phyloP scores from a whole-genome alignment of 164 flowering plant genomes.

The Kalanchoe fedtschenkoi region DNA sequence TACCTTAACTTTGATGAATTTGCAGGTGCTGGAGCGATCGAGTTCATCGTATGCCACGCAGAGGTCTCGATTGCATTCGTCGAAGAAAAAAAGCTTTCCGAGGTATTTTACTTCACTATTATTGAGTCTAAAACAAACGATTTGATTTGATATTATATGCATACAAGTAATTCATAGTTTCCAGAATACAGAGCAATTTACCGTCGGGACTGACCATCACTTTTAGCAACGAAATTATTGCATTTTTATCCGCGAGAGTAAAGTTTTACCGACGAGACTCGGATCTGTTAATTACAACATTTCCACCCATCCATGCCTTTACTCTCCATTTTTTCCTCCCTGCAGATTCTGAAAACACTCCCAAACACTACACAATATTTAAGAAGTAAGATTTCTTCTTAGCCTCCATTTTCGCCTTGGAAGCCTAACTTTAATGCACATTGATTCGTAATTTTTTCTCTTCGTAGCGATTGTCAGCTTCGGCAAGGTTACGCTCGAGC shows the following conservation, averaged over 20 bases:
- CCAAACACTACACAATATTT: slow-evolving; percentile 47
- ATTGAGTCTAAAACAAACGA: not conserved
- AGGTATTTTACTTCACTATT: not conserved
- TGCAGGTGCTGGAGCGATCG: slow-evolving; percentile 5
- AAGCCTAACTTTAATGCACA: not conserved
- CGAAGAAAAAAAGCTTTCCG: slow-evolving; percentile 7
- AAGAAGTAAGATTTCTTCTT: slow-evolving; percentile 48
- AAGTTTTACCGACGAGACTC: not conserved
- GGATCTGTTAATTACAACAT: not conserved
- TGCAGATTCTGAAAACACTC: slow-evolving; percentile 75
- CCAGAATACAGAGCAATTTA: too few relatives aligned
- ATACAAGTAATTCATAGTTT: too few relatives aligned
- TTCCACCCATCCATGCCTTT: not conserved
- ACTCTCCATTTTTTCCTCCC: not conserved
- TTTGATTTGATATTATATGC: not conserved
- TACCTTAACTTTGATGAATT: not conserved
- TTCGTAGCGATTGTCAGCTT: slow-evolving; percentile 82
- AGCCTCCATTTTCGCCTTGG: not conserved
- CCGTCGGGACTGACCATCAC: too few relatives aligned
- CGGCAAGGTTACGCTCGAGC: slow-evolving; percentile 64
- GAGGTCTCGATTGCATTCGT: slow-evolving; percentile 9
- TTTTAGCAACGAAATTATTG: too few relatives aligned
- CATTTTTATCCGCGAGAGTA: not conserved
- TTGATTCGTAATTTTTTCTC: not conserved
- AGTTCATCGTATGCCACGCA: slow-evolving; percentile 6